These are phyloP conservation scores for Tricharina praecox DNA, from an alignment of 495 filamentous ascomycete genomes.

Conservation along the genomic window DNA sequence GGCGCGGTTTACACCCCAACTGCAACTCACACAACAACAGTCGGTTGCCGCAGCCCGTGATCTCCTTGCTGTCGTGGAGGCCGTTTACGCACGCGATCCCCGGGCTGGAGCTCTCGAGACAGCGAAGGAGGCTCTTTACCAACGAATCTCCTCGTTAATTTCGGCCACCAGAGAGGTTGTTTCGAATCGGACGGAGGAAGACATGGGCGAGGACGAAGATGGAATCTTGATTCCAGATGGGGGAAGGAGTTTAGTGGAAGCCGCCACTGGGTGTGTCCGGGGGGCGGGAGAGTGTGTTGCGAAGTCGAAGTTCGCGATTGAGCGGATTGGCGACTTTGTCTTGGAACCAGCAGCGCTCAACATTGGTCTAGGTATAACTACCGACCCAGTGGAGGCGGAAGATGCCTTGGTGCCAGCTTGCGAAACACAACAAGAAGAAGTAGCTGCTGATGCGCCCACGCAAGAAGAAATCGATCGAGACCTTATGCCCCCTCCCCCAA, in stretches of 20 bases:
- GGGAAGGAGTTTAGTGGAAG: conserved; percentile 55
- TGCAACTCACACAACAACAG: conserved; percentile 58
- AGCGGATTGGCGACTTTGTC: conserved; percentile 87
- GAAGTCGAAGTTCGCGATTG: conserved; percentile 69
- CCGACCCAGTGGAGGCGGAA: neutral
- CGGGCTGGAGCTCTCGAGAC: conserved; percentile 47
- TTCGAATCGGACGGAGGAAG: conserved; percentile 39
- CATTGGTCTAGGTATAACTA: conserved; percentile 18
- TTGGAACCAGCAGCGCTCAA: conserved; percentile 34
- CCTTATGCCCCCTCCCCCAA: conserved; percentile 24
- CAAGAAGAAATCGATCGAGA: conserved; percentile 7
- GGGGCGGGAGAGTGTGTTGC: conserved; percentile 79
- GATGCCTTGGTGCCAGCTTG: neutral
- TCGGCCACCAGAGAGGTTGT: conserved; percentile 65
- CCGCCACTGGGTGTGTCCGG: conserved; percentile 79
- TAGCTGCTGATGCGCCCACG: neutral
- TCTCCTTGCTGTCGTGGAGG: conserved; percentile 63
- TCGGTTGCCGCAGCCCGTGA: conserved; percentile 64
- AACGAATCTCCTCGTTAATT: conserved; percentile 59
- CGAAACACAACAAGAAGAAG: no score
- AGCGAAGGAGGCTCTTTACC: conserved; percentile 63
- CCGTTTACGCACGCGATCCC: conserved; percentile 60
- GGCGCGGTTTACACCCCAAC: conserved; percentile 68
- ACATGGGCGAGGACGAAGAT: conserved; percentile 39
- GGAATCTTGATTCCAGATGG: conserved; percentile 60